Evolutionary conservation across 192 early-diverging fungal genomes (phyloP), one percentile per base, ranked within the genome.

Genomic region (Coemansia sp.): DNA sequence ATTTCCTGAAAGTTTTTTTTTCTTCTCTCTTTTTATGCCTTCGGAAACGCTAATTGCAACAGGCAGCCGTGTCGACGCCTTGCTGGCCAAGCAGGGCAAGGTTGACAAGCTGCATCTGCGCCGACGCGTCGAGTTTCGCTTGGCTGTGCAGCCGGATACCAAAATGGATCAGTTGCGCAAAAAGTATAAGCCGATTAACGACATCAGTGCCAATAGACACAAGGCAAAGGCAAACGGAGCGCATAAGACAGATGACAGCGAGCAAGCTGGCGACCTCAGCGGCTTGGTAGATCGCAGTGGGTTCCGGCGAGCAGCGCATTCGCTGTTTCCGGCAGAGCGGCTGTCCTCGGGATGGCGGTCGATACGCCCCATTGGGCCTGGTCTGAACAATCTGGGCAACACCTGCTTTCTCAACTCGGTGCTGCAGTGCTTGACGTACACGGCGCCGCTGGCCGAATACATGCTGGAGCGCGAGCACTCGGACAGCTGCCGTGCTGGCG

Each of bases 391-490:
- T 53, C 80, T 84, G 51, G 83, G 84, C 30, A 90, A 90, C 48
- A 89, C 88, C 3, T 92, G 90, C 53, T 92, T 87, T 55, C 57
- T 89, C n/a, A 92, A 92, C 69, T 85, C 88, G 7, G 82, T 87
- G 1, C 76, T 92, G 16, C 86, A 92, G 60, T 88, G 86, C 53
- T 70, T 92, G 51, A 85, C 85, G 12, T 88, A 90, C 67, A 87
- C 88, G 7, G 83, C 90, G 32, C 81, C 86, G 2, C 64, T 92
- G 26, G 83, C 85, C 28, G 83, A 90, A 56, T 84, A 84, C 51
- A 56, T 91, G 31, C 76, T 88, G 26, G 51, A 72, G 14, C 71
- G 73, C 34, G 76, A 79, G 18, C 88, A 91, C 66, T 79, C 73
- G 40, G 57, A 57, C 23, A 66, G 80, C 21, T 89, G 88, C 72